A percentile compares a stretch with the other conserved stretches of the same genome.
Conservation (phyloP, 2,329 filamentous ascomycete species). For the Ophiostoma himal-ulmi region DNA sequence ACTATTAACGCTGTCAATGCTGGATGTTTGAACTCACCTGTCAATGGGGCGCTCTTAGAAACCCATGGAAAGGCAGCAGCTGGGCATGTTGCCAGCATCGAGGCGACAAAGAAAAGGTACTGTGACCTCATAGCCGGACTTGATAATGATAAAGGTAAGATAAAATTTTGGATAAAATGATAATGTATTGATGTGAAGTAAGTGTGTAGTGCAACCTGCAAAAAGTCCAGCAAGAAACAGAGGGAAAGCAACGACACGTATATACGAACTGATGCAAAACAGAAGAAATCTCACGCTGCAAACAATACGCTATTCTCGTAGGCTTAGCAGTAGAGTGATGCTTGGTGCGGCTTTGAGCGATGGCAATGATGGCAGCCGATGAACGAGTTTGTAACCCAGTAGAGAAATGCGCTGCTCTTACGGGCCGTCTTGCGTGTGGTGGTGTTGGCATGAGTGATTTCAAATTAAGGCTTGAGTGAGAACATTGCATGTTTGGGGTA, state of each 20-base stretch:
- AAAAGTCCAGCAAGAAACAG: background rate
- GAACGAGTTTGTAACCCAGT: background rate
- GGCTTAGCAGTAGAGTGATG: background rate
- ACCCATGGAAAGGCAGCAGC: constrained; percentile 6
- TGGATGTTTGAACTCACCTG: background rate
- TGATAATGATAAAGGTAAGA: background rate
- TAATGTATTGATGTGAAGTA: background rate
- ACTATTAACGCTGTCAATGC: background rate
- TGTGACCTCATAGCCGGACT: background rate
- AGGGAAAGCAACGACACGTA: background rate
- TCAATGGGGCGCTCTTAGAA: background rate
- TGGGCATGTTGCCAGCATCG: no score
- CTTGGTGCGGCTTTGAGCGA: background rate
- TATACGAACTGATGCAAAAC: background rate
- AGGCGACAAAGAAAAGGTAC: background rate
- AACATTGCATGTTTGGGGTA: background rate
- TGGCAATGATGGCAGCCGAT: background rate
- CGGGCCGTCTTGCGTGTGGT: background rate
- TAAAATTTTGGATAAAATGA: background rate
- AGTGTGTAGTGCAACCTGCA: background rate
- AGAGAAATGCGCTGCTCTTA: background rate
- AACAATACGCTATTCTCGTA: background rate
- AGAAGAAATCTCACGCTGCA: background rate
- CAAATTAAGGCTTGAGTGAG: background rate
- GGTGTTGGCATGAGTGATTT: background rate